Conservation (phyloP, 2,329 filamentous ascomycete species). For the Chrysoporthe puriensis region DNA sequence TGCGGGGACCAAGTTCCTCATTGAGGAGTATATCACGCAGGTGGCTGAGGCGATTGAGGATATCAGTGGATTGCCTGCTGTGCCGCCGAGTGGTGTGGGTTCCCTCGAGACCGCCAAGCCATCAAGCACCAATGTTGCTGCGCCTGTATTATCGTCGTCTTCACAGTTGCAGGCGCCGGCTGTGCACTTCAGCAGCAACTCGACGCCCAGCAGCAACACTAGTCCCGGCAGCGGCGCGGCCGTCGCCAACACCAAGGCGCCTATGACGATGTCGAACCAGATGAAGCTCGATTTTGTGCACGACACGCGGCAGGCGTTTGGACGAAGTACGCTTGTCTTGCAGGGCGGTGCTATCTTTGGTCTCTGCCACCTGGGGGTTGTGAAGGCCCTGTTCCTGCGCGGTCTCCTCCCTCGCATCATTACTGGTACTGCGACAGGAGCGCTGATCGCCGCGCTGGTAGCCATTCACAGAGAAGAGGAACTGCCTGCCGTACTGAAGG, state of each 20-base stretch:
- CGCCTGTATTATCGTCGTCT: background rate
- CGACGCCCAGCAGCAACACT: constrained; percentile 21
- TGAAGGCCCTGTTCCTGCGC: constrained; percentile 81
- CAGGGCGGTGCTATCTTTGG: constrained; percentile 93
- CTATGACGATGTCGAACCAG: constrained; percentile 35
- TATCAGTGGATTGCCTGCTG: constrained; percentile 64
- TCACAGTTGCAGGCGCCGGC: constrained; percentile 16
- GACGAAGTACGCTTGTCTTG: constrained; percentile 80
- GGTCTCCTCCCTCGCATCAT: constrained; percentile 87
- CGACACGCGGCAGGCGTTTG: constrained; percentile 86
- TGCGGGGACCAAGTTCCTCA: constrained; percentile 85
- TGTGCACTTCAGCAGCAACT: constrained; percentile 27
- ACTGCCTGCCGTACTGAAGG: constrained; percentile 74
- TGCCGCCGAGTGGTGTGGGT: constrained; percentile 22
- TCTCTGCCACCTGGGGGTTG: constrained; percentile 85
- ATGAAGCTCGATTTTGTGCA: constrained; percentile 81
- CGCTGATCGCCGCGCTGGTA: constrained; percentile 85
- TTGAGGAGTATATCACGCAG: constrained; percentile 87
- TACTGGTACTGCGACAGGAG: constrained; percentile 87
- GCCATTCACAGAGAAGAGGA: constrained; percentile 87
- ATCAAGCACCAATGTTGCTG: background rate
- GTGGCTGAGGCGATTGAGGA: constrained; percentile 81
- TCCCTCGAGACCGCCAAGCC: constrained; percentile 1
- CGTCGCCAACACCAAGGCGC: constrained; percentile 15
- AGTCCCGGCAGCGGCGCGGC: constrained; percentile 9